phyloP scores from a whole-genome alignment of 176 grass and related monocot genomes.

The Ensete glaucum region DNA sequence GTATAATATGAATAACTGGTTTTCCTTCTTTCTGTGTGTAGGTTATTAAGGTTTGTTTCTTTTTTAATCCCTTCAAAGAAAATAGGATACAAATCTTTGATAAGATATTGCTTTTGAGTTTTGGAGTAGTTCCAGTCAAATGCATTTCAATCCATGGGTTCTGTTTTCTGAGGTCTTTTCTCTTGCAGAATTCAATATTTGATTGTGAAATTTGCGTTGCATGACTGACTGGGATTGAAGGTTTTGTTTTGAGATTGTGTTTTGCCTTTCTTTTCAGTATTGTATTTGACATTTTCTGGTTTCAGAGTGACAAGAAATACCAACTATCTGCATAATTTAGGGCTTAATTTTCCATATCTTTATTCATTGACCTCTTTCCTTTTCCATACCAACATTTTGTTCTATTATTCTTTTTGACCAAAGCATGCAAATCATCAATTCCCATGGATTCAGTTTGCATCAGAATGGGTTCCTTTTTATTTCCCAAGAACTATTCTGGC shows the following conservation, averaged over 20 bases:
- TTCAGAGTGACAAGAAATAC: not conserved
- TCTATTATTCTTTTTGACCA: too few species aligned
- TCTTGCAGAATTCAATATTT: too few species aligned
- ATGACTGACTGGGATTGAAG: not conserved
- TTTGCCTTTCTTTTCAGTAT: not conserved
- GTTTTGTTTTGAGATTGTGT: not conserved
- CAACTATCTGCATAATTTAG: not conserved
- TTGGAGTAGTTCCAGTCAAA: not conserved
- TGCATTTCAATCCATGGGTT: not conserved
- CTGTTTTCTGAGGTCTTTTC: not conserved
- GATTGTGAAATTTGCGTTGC: not conserved
- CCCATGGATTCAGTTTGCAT: not conserved
- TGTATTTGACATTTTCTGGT: not conserved
- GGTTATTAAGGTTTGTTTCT: not conserved
- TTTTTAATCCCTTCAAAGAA: conserved; percentile 1
- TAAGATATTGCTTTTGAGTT: not conserved
- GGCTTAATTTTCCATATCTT: not conserved
- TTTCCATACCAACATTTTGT: not conserved
- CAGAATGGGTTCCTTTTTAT: not conserved
- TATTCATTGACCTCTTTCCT: not conserved
- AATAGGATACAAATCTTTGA: not conserved
- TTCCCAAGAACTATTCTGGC: too few species aligned
- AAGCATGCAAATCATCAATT: too few species aligned
- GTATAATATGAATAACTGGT: conserved; percentile 8
- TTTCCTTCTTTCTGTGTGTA: not conserved